Evolutionary conservation across 2,329 filamentous ascomycete genomes (phyloP), one percentile per base, ranked within the genome.

Genomic region (Fusarium sp.): DNA sequence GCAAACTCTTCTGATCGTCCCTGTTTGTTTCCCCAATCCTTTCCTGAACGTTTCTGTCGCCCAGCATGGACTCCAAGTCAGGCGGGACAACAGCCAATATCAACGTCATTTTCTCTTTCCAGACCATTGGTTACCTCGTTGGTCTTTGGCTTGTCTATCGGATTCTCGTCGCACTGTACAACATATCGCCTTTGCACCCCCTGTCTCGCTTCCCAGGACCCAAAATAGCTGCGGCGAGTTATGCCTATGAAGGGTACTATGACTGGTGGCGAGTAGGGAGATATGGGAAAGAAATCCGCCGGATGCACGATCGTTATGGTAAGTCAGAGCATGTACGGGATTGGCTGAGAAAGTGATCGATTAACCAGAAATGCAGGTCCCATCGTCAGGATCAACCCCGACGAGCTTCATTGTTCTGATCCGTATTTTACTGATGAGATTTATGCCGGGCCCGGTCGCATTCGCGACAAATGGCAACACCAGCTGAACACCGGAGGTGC

Each of bases 101-200:
- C 10, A 68, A 36, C 15, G 40, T 38, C 1, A 15, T 63, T 6
- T 22, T 18, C 15, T 52, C 28, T 3, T n/a, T 60, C 2, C 39
- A 54, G 22, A 51, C 42, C 7, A 17, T 58, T 20, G n/a, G 44
- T 2, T 65, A 69, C 26, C 42, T 79, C 2, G 6, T 74, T 7
- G 66, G 65, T 10, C 6, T 74, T 3, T 80, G 76, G 75, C 17
- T 79, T 14, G 57, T 46, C 1, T 81, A 80, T 60, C 70, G 75
- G 10, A 6, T 79, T 7, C 14, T 74, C 9, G 49, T 74, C 14
- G 73, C 71, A 0, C 17, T 77, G 2, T 81, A 81, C 69, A 81
- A 82, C 53, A 66, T 82, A 48, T 82, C 81, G 3, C 78, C 80
- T 4, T 63, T 82, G 17, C 81, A 83, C 50, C 81, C 80, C 3